phyloP scores from a whole-genome alignment of 129 eudicot genomes.

The Cynara cardunculus region DNA sequence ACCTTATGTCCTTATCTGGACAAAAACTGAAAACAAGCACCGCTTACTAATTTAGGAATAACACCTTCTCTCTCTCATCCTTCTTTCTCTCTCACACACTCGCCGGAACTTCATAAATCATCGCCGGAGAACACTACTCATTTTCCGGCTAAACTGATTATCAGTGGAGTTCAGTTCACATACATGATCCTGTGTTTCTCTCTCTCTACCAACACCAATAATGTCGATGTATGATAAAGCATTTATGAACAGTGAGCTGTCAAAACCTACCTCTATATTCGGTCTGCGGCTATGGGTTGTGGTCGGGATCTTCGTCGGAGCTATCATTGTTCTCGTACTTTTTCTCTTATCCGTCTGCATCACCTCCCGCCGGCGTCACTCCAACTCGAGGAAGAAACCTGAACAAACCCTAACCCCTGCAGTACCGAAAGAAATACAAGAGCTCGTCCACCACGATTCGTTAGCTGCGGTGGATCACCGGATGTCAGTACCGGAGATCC shows the following conservation, averaged over 20 bases:
- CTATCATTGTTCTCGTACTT: constrained; percentile 57
- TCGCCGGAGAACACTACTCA: constrained; percentile 9
- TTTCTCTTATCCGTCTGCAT: constrained; percentile 72
- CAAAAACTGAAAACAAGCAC: constrained; percentile 28
- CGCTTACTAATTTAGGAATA: constrained; percentile 16
- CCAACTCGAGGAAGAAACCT: constrained; percentile 1
- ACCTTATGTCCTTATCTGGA: constrained; percentile 28
- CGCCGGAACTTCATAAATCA: constrained; percentile 1
- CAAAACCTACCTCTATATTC: constrained; percentile 79
- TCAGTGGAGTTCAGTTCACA: not conserved
- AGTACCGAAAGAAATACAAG: constrained; percentile 62
- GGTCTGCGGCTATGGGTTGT: constrained; percentile 81
- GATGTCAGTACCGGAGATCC: constrained; percentile 62
- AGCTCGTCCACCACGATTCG: constrained; percentile 49
- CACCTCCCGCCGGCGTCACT: constrained; percentile 59
- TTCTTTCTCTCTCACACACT: constrained; percentile 11
- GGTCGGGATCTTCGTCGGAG: constrained; percentile 87
- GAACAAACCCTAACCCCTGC: constrained; percentile 41
- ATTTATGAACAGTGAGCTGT: constrained; percentile 65
- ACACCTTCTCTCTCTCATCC: not conserved
- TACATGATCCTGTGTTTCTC: not conserved
- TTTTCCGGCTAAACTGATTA: not conserved
- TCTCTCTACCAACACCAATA: not conserved
- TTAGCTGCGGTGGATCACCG: constrained; percentile 34
- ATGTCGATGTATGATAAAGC: constrained; percentile 38